These are phyloP conservation scores for Polysphondylium violaceum DNA, from an alignment of 78 protist species.

Conservation along the genomic window DNA sequence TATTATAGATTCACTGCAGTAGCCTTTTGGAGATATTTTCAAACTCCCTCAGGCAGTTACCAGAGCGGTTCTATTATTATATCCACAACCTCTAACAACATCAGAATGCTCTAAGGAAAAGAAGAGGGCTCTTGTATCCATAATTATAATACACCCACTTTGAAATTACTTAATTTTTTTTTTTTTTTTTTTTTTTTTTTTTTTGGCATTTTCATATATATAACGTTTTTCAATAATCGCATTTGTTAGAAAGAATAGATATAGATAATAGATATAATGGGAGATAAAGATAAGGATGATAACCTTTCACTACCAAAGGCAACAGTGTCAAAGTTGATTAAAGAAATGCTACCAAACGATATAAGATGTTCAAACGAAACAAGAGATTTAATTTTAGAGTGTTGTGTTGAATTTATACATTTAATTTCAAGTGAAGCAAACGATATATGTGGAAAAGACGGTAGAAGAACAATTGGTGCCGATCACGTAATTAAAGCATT, in stretches of 20 bases:
- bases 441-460: conserved; percentile 58
- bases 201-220: not conserved
- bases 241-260: not conserved
- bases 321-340: conserved; percentile 61
- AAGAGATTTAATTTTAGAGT: conserved; percentile 67
- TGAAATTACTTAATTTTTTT: not conserved
- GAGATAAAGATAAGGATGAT: conserved; percentile 31
- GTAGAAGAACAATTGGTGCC: conserved; percentile 53
- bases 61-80: too few relatives aligned
- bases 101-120: too few relatives aligned
- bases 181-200: conserved; percentile 1
- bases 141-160: too few relatives aligned
- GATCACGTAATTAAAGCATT: conserved; percentile 70
- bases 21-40: too few relatives aligned
- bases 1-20: too few relatives aligned
- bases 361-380: conserved; percentile 64
- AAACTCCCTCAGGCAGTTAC: too few relatives aligned
- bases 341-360: conserved; percentile 61
- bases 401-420: conserved; percentile 79
- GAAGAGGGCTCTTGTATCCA: too few relatives aligned
- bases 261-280: not conserved
- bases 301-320: conserved; percentile 68
- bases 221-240: not conserved
- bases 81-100: too few relatives aligned
- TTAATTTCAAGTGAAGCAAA: conserved; percentile 76